These are phyloP conservation scores for Solanum chmielewskii DNA, from an alignment of 257 asterid species.

Conservation along the genomic window DNA sequence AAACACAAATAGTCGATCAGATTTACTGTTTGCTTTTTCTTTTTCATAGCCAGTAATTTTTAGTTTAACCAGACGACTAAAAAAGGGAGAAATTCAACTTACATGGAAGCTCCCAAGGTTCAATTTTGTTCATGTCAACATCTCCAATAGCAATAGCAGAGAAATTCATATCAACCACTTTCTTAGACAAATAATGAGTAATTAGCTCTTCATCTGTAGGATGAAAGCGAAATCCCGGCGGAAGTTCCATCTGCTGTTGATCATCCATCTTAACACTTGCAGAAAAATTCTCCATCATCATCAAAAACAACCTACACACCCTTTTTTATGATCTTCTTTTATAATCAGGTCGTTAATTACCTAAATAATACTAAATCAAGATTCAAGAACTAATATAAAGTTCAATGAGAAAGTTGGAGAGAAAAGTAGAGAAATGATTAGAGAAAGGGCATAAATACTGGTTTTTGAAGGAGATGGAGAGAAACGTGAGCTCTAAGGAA, in stretches of 20 bases:
- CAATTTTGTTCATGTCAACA: slow-evolving; percentile 71
- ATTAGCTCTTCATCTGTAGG: slow-evolving; percentile 76
- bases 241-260: slow-evolving; percentile 32
- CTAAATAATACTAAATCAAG: not conserved
- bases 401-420: slow-evolving; percentile 1
- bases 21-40: not conserved
- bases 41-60: not conserved
- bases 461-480: slow-evolving; percentile 4
- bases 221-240: slow-evolving; percentile 75
- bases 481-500: slow-evolving; percentile 47
- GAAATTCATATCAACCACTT: slow-evolving; percentile 33
- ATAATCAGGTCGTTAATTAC: not conserved
- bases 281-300: slow-evolving; percentile 27
- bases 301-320: not conserved
- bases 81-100: slow-evolving; percentile 3
- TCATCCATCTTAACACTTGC: slow-evolving; percentile 13
- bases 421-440: slow-evolving; percentile 5
- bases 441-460: slow-evolving; percentile 27
- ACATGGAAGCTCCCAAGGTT: slow-evolving; percentile 83
- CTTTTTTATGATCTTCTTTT: not conserved
- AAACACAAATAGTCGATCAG: not conserved
- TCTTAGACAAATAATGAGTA: slow-evolving; percentile 51
- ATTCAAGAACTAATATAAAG: not conserved
- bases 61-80: not conserved
- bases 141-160: slow-evolving; percentile 54